Base-by-base conservation (phyloP, 345 rosid species). In the Rhizophora mangle region DNA sequence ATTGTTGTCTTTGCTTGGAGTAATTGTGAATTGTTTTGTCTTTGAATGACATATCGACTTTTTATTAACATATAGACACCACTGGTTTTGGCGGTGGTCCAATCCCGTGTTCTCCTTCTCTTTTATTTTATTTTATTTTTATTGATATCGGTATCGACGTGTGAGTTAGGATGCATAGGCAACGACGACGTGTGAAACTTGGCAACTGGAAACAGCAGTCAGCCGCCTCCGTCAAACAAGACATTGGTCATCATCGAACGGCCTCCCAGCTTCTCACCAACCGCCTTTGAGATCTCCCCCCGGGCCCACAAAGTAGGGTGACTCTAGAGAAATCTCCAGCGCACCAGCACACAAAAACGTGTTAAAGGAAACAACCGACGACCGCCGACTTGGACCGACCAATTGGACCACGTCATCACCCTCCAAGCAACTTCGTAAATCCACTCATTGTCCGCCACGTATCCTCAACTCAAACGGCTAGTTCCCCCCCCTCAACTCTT, bases 331-430 rank as follows among this genome's bases (percentile, higher is more conserved):
- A 34, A 53, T 60, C 39, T 27, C 47, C 13, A 49, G 53, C 68
- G 18, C 68, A 46, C 29, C 62, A 2, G 13, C 8, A 15, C 10
- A 52, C 30, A 13, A 60, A 76, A 65, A 62, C 79, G 74, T 69
- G 74, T 75, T 64, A 26, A 39, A n/a, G 70, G 62, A 52, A 65
- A 46, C 51, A 68, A 62, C 79, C 58, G 68, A 69, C 19, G 53
- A 31, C 70, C 64, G 74, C 74, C 79, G 74, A 66, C 79, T 76
- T 55, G 31, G 72, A 71, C 79, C 79, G 79, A 62, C 79, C 75
- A 76, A 8, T 18, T 46, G 8, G 19, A 29, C 79, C 68, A 71
- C 75, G 68, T 71, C 72, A 67, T 54, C 64, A 56, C 2, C 58
- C 27, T 49, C 2, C 60, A 32, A 63, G 60, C 57, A 19, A 24